These are phyloP conservation scores for Biscogniauxia sp. DNA, from an alignment of 2,329 filamentous ascomycete species.

Conservation along the genomic window DNA sequence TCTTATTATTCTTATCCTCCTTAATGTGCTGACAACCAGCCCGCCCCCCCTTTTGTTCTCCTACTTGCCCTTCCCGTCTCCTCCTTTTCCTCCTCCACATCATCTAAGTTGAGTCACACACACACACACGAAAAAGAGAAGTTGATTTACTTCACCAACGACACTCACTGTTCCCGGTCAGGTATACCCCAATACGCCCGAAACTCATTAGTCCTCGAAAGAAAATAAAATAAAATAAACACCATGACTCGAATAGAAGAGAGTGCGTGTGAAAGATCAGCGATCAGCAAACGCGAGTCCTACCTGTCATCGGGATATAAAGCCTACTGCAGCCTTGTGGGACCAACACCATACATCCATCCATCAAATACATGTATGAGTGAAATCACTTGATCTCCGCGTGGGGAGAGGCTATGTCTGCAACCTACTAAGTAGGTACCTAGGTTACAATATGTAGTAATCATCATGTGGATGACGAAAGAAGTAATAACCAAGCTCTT, in stretches of 20 bases:
- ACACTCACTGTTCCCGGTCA: background rate
- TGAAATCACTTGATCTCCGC: constrained; percentile 15
- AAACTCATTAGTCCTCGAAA: background rate
- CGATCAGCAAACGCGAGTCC: background rate
- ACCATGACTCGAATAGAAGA: background rate
- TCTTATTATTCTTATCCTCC: constrained; percentile 8
- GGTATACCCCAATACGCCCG: background rate
- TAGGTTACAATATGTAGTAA: too few species aligned
- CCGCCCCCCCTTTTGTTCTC: background rate
- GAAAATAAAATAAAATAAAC: too few species aligned
- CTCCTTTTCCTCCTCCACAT: background rate
- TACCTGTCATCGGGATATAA: background rate
- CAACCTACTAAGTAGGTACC: too few species aligned
- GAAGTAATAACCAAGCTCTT: background rate
- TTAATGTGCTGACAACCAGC: background rate
- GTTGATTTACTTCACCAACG: background rate
- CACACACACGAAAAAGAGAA: too few species aligned
- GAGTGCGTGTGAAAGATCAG: too few species aligned
- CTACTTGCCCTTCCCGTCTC: too few species aligned
- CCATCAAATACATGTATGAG: too few species aligned
- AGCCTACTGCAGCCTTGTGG: constrained; percentile 8
- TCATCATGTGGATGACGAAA: constrained; percentile 10
- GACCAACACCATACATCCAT: background rate
- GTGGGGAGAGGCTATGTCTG: constrained; percentile 8
- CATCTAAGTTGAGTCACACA: background rate